These are phyloP conservation scores for Kernera saxatilis DNA, from an alignment of 345 rosid genomes.

Conservation along the genomic window DNA sequence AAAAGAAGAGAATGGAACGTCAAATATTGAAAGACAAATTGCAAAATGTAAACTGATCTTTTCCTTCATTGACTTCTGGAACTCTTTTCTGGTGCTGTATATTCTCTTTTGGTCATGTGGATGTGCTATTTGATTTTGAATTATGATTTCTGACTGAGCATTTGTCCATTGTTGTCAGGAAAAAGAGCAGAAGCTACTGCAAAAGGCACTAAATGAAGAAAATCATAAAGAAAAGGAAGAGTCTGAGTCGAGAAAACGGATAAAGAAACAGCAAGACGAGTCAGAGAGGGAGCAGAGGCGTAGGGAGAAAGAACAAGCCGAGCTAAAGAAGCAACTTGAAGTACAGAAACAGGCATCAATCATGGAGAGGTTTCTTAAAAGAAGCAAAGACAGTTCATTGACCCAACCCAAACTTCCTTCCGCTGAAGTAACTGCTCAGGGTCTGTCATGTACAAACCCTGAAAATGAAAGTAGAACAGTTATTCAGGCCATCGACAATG, in stretches of 20 bases:
- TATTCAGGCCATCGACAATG: slow-evolving; percentile 48
- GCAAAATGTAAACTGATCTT: slow-evolving; percentile 43
- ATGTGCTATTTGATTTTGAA: neutral
- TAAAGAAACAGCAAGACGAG: slow-evolving; percentile 75
- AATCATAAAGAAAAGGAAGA: slow-evolving; percentile 59
- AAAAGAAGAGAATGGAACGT: slow-evolving; percentile 68
- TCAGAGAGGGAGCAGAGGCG: slow-evolving; percentile 66
- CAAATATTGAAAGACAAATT: slow-evolving; percentile 54
- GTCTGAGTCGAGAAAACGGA: slow-evolving; percentile 50
- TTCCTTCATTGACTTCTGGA: neutral
- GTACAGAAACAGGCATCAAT: slow-evolving; percentile 83
- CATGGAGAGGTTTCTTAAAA: slow-evolving; percentile 83
- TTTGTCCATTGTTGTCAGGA: slow-evolving; percentile 41
- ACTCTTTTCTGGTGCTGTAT: neutral
- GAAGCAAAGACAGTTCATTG: slow-evolving; percentile 39
- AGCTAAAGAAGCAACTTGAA: slow-evolving; percentile 51
- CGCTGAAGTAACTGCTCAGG: slow-evolving; percentile 18
- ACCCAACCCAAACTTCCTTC: slow-evolving; percentile 33
- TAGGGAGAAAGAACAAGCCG: slow-evolving; percentile 68
- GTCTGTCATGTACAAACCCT: slow-evolving; percentile 17
- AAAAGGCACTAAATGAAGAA: slow-evolving; percentile 51
- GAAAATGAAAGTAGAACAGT: slow-evolving; percentile 39
- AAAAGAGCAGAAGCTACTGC: slow-evolving; percentile 59
- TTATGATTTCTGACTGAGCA: neutral
- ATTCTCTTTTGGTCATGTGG: neutral